Base-by-base conservation (phyloP, 345 rosid species). In the Microcos paniculata region DNA sequence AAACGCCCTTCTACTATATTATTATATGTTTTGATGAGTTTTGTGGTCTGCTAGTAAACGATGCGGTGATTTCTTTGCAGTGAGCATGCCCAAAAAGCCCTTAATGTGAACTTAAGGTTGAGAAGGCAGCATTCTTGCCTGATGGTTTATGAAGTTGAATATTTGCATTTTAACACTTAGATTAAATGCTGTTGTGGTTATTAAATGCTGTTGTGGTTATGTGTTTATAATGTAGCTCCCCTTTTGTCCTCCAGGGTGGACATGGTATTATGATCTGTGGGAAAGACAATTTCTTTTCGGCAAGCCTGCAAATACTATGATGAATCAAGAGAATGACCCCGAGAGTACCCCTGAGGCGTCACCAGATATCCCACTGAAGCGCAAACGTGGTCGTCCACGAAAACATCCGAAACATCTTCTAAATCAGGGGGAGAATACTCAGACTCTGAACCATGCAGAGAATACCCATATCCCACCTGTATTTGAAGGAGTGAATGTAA, bases 341-440 rank as follows among this genome's bases (percentile, higher is more conserved):
- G 84, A 73, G 74, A 76, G 72, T 82, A 79, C 80, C 75, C 82
- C 72, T 53, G 85, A 73, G 66, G 78, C 82, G 76, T 82, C 87
- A 35, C 87, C 83, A 51, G 82, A 78, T 56, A 73, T 74, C 66
- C 85, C 85, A 42, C 78, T 83, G 61, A 96, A 92, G 80, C 88
- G 97, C 45, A 89, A 82, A 76, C 96, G 95, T 71, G 98, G 99
- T 64, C 97, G 98, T 3, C 98, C 97, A 6, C 87, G 94, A 53
- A 93, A 96, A 80, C 56, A 82, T 80, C 91, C 88, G n/a, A 83
- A 75, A 45, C 56, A 48, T 26, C 77, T 56, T 71, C 55, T 63
- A 58, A 67, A 70, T 72, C 77, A 26, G 43, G 74, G 67, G 55
- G 78, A 79, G 52, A 71, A 53, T 79, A 76, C 45, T 69, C 72